Evolutionary conservation across 2,329 filamentous ascomycete species (phyloP).

Genomic region (Calonectria montana): DNA sequence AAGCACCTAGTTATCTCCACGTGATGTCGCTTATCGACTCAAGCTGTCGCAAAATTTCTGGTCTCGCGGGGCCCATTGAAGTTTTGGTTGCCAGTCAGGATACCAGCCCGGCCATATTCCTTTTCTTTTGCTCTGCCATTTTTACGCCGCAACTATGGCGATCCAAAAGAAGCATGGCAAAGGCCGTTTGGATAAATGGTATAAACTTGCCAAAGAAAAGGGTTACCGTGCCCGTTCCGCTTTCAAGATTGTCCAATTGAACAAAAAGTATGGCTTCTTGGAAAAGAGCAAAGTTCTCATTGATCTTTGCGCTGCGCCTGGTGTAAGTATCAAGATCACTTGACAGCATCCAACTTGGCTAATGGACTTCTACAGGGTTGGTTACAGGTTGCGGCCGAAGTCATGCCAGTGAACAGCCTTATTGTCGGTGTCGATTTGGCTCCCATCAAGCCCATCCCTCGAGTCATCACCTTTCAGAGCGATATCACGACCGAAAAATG

Average conservation of each 20-base stretch:
- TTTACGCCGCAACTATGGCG: slow-evolving; percentile 71
- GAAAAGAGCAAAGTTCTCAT: slow-evolving; percentile 96
- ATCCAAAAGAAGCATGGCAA: slow-evolving; percentile 99
- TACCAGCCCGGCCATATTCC: slow-evolving; percentile 12
- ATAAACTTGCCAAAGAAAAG: slow-evolving; percentile 98
- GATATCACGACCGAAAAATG: slow-evolving; percentile 99
- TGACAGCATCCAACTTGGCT: slow-evolving; percentile 28
- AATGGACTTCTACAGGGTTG: slow-evolving; percentile 72
- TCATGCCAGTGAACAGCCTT: slow-evolving; percentile 89
- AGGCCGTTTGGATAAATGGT: slow-evolving; percentile 98
- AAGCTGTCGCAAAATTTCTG: slow-evolving; percentile 49
- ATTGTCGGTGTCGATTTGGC: slow-evolving; percentile 95
- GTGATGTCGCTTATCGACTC: slow-evolving; percentile 46
- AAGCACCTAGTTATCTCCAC: slow-evolving; percentile 45
- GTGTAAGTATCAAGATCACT: slow-evolving; percentile 64
- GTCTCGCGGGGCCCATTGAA: slow-evolving; percentile 35
- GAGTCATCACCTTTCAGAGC: slow-evolving; percentile 94
- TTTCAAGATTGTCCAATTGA: slow-evolving; percentile 97
- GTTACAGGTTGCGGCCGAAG: slow-evolving; percentile 96
- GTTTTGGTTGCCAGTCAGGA: slow-evolving; percentile 27
- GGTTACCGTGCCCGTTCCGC: slow-evolving; percentile 95
- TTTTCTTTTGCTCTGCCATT: slow-evolving; percentile 7
- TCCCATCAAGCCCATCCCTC: slow-evolving; percentile 95
- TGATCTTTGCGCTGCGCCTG: slow-evolving; percentile 97
- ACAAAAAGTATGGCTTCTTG: slow-evolving; percentile 99